phyloP scores from a whole-genome alignment of 2,329 filamentous ascomycete species.

The Gaeumannomyces sp. region DNA sequence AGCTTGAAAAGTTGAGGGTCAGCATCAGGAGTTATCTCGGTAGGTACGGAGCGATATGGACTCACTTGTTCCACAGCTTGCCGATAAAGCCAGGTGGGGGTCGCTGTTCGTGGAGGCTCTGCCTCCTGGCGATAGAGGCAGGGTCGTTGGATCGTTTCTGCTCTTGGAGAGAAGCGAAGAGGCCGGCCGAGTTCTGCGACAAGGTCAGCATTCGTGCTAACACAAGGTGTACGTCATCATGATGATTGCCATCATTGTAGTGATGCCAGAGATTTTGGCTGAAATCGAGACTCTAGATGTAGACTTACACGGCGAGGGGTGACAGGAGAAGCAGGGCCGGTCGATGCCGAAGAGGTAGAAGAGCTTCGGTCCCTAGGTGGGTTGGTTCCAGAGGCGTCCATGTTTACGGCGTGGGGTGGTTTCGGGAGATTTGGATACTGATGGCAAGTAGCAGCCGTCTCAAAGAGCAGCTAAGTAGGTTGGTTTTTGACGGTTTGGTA shows the following conservation, averaged over 20 bases:
- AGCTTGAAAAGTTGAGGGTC: not conserved
- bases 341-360: slow-evolving; percentile 23
- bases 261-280: too few relatives aligned
- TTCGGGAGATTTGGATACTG: not conserved
- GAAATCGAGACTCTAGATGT: too few relatives aligned
- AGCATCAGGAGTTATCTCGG: too few relatives aligned
- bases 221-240: too few relatives aligned
- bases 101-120: slow-evolving; percentile 49
- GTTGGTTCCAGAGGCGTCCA: slow-evolving; percentile 14
- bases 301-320: slow-evolving; percentile 17
- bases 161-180: slow-evolving; percentile 46
- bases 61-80: slow-evolving; percentile 52
- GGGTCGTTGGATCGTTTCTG: slow-evolving; percentile 43
- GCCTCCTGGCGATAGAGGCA: slow-evolving; percentile 37
- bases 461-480: not conserved
- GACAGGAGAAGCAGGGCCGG: slow-evolving; percentile 13
- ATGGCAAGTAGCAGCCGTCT: not conserved
- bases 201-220: too few relatives aligned
- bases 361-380: slow-evolving; percentile 19
- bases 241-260: too few relatives aligned
- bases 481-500: not conserved
- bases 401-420: slow-evolving; percentile 5
- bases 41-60: not conserved
- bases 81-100: slow-evolving; percentile 43
- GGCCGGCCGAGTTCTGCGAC: slow-evolving; percentile 23